phyloP scores from a whole-genome alignment of 495 filamentous ascomycete genomes.

The Rusavskia elegans region DNA sequence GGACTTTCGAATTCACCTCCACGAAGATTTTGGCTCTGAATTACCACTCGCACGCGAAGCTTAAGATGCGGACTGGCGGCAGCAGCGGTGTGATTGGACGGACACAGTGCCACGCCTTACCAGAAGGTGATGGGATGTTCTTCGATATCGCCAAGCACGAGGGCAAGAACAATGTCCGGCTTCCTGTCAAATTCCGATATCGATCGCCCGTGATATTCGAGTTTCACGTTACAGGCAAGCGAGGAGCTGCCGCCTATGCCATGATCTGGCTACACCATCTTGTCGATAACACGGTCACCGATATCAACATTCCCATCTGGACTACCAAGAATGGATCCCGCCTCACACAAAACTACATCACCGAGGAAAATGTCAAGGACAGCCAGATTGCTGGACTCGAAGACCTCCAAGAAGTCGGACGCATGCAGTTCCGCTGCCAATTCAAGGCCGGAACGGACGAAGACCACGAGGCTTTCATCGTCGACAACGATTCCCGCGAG shows the following conservation, averaged over 20 bases:
- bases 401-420: conserved; percentile 64
- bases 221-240: conserved; percentile 53
- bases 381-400: conserved; percentile 45
- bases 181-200: conserved; percentile 83
- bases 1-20: conserved; percentile 72
- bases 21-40: conserved; percentile 43
- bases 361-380: conserved; percentile 45
- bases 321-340: conserved; percentile 54
- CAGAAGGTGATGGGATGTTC: conserved; percentile 42
- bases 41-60: conserved; percentile 44
- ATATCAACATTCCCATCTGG: conserved; percentile 79
- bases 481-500: conserved; percentile 77
- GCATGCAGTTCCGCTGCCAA: conserved; percentile 56
- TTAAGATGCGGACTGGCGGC: conserved; percentile 71
- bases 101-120: conserved; percentile 34
- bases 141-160: conserved; percentile 50
- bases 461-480: conserved; percentile 66
- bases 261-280: conserved; percentile 76
- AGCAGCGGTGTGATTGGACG: conserved; percentile 54
- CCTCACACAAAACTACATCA: conserved; percentile 83
- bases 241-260: conserved; percentile 56
- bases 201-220: conserved; percentile 80
- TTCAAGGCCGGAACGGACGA: conserved; percentile 88
- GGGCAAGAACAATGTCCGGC: conserved; percentile 41
- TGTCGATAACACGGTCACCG: conserved; percentile 55